Base-by-base conservation (phyloP, 352 stramenopile species). In the Chrysophaeum taylorii region DNA sequence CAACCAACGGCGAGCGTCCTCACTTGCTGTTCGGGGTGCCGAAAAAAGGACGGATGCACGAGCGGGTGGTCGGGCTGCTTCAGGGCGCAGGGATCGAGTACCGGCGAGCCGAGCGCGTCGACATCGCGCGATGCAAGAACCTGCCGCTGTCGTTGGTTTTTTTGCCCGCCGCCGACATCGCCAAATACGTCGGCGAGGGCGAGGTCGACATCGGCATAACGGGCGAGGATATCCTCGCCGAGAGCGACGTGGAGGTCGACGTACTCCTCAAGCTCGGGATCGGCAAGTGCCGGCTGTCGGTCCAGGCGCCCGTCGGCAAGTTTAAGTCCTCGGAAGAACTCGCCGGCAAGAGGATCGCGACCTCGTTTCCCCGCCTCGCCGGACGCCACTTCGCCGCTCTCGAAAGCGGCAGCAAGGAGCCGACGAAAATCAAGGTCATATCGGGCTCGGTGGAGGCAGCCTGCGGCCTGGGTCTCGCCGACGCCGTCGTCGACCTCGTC, bases 181-280 rank as follows among this genome's bases (percentile, higher is more conserved):
- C 94, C 2, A 96, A 89, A 67, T 98, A 97, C 74, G 93, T 98
- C 15, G 94, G 92, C 45, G 92, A 98, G 68, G 94, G 94, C 72
- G 97, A 98, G 76, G 80, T 98, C 39, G 94, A 98, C 78, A 85
- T 98, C 23, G 94, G 94, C n/a, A 97, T 98, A 78, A 98, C 94
- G 27, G 94, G 94, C 52, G 84, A 95, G 35, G 82, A 88, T 75
- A 77, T 86, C 54, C 87, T 97, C 7, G 87, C 89, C 48, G 92
- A 98, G 81, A 92, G 82, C 64, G 64, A 84, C 61, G 93, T 93
- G 1, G 79, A 87, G 15, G 90, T 97, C 36, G 83, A 95, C 14
- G 87, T 93, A 69, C 83, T 96, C 53, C 88, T 97, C 85, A 79
- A 93, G 72, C 82, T 97, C 21, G 94, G 92, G 72, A 97, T 98